Evolutionary conservation across 2,329 filamentous ascomycete genomes (phyloP).

Genomic region (Nemania serpens): DNA sequence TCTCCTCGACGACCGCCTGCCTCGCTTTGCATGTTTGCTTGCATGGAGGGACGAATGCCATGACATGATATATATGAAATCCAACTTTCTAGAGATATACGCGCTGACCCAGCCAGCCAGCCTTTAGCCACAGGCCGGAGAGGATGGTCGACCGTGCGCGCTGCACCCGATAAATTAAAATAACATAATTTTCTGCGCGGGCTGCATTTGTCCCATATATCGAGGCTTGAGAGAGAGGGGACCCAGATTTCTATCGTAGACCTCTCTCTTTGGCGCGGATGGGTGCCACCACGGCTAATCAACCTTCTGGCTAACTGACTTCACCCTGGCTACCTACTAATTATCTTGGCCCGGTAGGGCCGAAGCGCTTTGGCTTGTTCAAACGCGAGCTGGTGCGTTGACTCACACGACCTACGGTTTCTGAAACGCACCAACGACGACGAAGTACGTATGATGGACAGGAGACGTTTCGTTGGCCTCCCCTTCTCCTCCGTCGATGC

Average conservation of each 20-base stretch:
- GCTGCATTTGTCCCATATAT: neutral
- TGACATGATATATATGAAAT: constrained; percentile 18
- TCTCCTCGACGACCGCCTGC: neutral
- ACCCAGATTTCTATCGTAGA: neutral
- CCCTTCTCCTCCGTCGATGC: neutral
- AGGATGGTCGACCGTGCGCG: constrained; percentile 15
- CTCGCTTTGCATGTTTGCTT: constrained; percentile 14
- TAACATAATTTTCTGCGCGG: neutral
- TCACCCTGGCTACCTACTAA: too few species aligned
- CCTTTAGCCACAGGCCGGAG: neutral
- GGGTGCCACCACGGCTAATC: constrained; percentile 9
- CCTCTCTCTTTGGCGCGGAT: constrained; percentile 13
- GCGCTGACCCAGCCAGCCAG: too few species aligned
- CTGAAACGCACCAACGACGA: neutral
- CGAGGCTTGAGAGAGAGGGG: neutral
- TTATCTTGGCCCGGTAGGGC: too few species aligned
- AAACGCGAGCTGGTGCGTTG: too few species aligned
- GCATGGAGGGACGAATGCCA: constrained; percentile 10
- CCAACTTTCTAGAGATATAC: neutral
- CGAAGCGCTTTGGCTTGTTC: too few species aligned
- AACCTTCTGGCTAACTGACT: neutral
- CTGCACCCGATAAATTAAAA: constrained; percentile 1
- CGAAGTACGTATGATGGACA: neutral
- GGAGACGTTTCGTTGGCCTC: neutral
- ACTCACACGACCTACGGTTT: neutral